Base-by-base conservation (phyloP, 1,139 yeast genomes). In the Candida frijolesensis region DNA sequence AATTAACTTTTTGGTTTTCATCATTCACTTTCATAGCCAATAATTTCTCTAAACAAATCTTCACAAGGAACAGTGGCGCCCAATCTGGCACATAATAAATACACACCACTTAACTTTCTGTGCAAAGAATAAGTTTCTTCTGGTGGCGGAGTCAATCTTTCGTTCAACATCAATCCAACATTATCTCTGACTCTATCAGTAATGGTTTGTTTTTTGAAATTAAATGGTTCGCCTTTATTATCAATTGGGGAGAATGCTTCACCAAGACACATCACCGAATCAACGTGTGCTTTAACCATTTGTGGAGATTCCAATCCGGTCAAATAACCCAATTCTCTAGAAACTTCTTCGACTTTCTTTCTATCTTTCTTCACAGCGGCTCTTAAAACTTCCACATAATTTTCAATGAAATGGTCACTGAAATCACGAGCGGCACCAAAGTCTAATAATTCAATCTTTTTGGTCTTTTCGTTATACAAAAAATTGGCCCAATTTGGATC, bases 401-500 rank as follows among this genome's bases (percentile, higher is more conserved):
- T 81, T 7, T 68, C 64, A 48, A 89, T 84, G 59, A 94, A 94
- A 14, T 80, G 81, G 48, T 78, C 82, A 44, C 83, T 76, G 66
- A 85, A 70, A 44, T 84, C 89, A 57, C 98, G 81, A 9, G 97
- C 87, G 1, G 99, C 98, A 44, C 99, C 99, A 69, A 94, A 94
- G 69, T 94, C 99, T 52, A 94, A 75, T 52, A 94, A 75, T 67
- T 92, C 98, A 53, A 94, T 82, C 67, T 86, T 83, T n/a, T 61
- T 55, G 2, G 88, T 82, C 19, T 73, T 58, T 40, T 76, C 77
- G 63, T 92, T 91, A 72, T 88, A 91, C 54, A 95, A 72, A 70
- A 95, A 95, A 67, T 94, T 94, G 47, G 99, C 98, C 99, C 99
- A 95, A 70, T 94, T 94, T 45, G 99, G 99, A 70, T 94, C 99